Evolutionary conservation across 148 eudicot species (phyloP).

Genomic region (Nepenthes gracilis): DNA sequence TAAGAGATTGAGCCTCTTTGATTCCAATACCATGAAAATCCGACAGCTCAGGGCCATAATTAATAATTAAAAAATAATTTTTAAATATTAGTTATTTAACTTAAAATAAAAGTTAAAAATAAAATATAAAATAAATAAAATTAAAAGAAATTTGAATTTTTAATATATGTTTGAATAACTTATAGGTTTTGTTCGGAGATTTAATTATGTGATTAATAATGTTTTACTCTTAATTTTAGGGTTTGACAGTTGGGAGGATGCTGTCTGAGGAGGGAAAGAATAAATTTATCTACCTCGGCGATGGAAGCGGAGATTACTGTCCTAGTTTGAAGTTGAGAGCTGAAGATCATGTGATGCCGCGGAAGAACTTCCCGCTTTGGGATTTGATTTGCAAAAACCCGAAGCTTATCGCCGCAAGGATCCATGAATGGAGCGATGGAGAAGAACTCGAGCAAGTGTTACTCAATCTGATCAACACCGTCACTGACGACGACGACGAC

Average conservation of each 20-base stretch:
- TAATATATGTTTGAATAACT: no score
- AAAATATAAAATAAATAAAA: no score
- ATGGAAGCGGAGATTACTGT: constrained; percentile 32
- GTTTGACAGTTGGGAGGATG: constrained; percentile 28
- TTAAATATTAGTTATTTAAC: no score
- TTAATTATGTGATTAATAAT: no score
- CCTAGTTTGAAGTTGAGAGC: constrained; percentile 16
- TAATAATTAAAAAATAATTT: no score
- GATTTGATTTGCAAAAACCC: constrained; percentile 19
- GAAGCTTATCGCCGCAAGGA: constrained; percentile 10
- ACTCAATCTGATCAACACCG: constrained; percentile 5
- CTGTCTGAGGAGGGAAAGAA: constrained; percentile 23
- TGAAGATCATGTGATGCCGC: constrained; percentile 24
- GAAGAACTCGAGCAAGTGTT: constrained; percentile 16
- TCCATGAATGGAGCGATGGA: constrained; percentile 30
- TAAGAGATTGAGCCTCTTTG: no score
- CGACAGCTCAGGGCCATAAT: no score
- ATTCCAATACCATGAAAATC: no score
- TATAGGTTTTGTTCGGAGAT: no score
- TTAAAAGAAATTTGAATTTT: no score
- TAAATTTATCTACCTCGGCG: constrained; percentile 28
- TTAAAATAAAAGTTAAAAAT: no score
- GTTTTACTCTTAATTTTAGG: constrained; percentile 14
- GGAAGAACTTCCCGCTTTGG: constrained; percentile 26
- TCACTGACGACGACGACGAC: background rate